phyloP scores from a whole-genome alignment of 108 stramenopile genomes.

The Discostella stelligeroides region DNA sequence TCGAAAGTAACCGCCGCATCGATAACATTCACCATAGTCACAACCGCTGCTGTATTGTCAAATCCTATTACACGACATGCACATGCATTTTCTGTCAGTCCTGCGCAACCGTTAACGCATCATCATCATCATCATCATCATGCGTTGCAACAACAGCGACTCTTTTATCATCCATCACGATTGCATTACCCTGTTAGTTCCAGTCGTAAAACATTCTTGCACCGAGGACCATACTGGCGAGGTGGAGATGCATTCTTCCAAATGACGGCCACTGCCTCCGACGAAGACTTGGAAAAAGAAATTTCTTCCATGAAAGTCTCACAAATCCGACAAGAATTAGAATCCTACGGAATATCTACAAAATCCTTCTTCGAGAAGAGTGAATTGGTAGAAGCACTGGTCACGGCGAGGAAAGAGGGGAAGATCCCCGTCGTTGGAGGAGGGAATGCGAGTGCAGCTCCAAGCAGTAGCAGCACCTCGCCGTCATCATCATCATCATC shows the following conservation, averaged over 20 bases:
- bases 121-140: too few species aligned
- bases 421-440: constrained; percentile 45
- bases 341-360: constrained; percentile 71
- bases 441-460: background rate
- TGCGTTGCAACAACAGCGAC: background rate
- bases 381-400: constrained; percentile 70
- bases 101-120: too few species aligned
- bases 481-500: background rate
- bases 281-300: constrained; percentile 58
- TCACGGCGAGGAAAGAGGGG: constrained; percentile 71
- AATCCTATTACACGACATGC: background rate
- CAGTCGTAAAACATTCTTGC: background rate
- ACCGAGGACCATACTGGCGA: background rate
- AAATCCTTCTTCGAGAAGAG: constrained; percentile 78
- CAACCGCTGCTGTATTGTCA: background rate
- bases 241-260: background rate
- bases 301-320: constrained; percentile 59
- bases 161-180: background rate
- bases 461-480: background rate
- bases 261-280: constrained; percentile 11
- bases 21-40: background rate
- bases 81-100: background rate
- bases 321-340: constrained; percentile 70
- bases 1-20: background rate
- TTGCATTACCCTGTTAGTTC: background rate